These are phyloP conservation scores for Hemileia vastatrix DNA, from an alignment of 1,284 basidiomycete species.

Conservation along the genomic window DNA sequence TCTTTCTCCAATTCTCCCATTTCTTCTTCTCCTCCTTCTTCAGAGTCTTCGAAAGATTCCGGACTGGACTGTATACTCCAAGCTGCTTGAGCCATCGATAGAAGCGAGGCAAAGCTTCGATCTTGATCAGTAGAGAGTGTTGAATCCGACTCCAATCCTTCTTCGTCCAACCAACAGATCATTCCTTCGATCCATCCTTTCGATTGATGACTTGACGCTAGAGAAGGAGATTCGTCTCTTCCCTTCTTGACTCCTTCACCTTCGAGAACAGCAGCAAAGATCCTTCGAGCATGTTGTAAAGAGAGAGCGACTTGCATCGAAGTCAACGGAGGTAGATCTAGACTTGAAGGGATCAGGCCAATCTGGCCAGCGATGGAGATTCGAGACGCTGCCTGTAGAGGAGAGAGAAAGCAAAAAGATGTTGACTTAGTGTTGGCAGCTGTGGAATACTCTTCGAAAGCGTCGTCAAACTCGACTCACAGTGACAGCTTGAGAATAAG, in stretches of 20 bases:
- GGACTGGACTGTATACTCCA: background rate
- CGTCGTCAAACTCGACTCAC: conserved; percentile 49
- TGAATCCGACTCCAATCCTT: conserved; percentile 13
- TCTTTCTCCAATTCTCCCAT: background rate
- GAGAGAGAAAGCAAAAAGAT: background rate
- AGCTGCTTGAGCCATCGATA: background rate
- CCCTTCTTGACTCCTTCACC: conserved; percentile 12
- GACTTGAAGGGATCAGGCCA: conserved; percentile 65
- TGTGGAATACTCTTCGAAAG: background rate
- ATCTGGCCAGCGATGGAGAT: conserved; percentile 92
- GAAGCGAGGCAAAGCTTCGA: background rate
- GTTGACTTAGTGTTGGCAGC: background rate
- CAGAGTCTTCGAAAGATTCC: conserved; percentile 16
- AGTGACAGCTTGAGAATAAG: conserved; percentile 84
- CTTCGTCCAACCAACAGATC: conserved; percentile 7
- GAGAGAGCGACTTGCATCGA: conserved; percentile 61
- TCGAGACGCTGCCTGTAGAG: conserved; percentile 25
- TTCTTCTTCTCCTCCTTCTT: conserved; percentile 10
- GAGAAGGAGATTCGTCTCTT: conserved; percentile 9
- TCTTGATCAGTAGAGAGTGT: background rate
- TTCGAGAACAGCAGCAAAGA: conserved; percentile 47
- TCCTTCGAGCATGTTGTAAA: conserved; percentile 67
- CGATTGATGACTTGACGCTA: conserved; percentile 9
- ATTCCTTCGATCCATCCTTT: conserved; percentile 17
- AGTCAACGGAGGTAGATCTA: conserved; percentile 56